phyloP scores from a whole-genome alignment of 2,329 filamentous ascomycete species.

The Penicillium sp. region DNA sequence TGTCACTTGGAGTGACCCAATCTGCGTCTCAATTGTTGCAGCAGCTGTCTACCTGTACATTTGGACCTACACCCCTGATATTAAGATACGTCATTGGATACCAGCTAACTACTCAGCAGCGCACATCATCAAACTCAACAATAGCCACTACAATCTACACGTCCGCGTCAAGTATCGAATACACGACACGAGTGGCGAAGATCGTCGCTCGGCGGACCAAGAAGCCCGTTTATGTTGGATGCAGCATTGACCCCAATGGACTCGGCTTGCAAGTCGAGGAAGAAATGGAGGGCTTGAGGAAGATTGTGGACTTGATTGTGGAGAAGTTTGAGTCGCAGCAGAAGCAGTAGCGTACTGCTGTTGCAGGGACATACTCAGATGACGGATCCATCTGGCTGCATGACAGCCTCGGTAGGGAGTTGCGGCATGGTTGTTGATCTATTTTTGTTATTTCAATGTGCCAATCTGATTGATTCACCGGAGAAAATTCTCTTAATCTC shows the following conservation, averaged over 20 bases:
- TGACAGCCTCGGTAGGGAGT: background rate
- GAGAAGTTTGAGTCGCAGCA: slow-evolving; percentile 37
- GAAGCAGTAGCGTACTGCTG: background rate
- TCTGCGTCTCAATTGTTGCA: background rate
- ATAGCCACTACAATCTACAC: slow-evolving; percentile 73
- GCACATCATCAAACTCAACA: slow-evolving; percentile 51
- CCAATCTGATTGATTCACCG: background rate
- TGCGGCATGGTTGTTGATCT: background rate
- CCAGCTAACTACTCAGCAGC: slow-evolving; percentile 29
- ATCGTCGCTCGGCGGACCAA: slow-evolving; percentile 71
- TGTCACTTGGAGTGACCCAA: background rate
- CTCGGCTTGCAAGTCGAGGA: slow-evolving; percentile 83
- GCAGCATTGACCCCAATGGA: slow-evolving; percentile 74
- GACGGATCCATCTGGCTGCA: background rate
- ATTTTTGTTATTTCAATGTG: background rate
- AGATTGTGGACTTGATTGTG: slow-evolving; percentile 68
- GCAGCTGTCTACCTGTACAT: background rate
- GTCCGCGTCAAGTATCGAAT: slow-evolving; percentile 75
- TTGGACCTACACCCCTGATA: background rate
- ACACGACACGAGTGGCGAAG: slow-evolving; percentile 80
- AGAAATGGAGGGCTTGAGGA: slow-evolving; percentile 84
- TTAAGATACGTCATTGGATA: background rate
- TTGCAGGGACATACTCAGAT: background rate
- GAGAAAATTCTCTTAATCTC: background rate
- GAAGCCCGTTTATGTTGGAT: slow-evolving; percentile 84